A percentile compares a stretch with the other conserved stretches of the same genome.
Conservation (phyloP, 176 grass and related monocot species). For the Echinochloa phyllopogon region DNA sequence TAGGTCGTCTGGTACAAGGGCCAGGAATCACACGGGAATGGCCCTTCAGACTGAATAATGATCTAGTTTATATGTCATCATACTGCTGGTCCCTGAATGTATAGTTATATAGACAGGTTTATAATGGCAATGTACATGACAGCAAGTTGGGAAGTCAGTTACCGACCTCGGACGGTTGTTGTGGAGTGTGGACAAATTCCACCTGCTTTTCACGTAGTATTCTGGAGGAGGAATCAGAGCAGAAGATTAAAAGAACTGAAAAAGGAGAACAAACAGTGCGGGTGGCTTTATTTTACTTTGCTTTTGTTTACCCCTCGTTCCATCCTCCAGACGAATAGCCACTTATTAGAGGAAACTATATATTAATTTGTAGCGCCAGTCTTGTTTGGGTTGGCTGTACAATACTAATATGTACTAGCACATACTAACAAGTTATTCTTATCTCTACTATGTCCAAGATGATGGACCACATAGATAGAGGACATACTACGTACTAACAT, state of each 20-base stretch:
- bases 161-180: not conserved
- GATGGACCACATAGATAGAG: conserved; percentile 28
- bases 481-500: not conserved
- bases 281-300: not conserved
- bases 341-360: not conserved
- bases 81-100: conserved; percentile 5
- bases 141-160: conserved; percentile 10
- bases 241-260: not conserved
- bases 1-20: not conserved
- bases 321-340: not conserved
- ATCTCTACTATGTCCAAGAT: not conserved
- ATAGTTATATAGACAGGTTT: not conserved
- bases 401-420: not conserved
- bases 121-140: conserved; percentile 11
- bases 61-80: not conserved
- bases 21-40: not conserved
- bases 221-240: conserved; percentile 16
- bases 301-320: not conserved
- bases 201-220: not conserved
- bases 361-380: not conserved
- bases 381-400: conserved; percentile 20
- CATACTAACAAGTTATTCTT: no score
- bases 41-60: not conserved
- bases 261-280: not conserved
- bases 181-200: not conserved